A percentile compares a stretch with the other conserved stretches of the same genome.
Conservation (phyloP, 148 eudicot genomes). For the Vaccinium vitisidaea region DNA sequence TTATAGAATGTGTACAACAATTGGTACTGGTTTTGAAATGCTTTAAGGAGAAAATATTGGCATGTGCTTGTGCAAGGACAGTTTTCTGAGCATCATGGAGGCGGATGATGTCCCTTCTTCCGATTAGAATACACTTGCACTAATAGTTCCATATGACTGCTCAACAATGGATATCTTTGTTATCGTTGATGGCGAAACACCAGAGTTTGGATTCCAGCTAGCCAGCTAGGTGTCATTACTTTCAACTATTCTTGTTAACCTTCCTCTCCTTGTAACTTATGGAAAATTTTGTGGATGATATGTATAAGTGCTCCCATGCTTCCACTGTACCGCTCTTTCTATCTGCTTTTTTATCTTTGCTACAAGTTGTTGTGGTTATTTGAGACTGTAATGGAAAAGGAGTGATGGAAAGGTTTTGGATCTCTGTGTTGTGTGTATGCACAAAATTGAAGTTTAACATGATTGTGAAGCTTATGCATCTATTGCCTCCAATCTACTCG, state of each 20-base stretch:
- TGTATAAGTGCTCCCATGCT: too few species aligned
- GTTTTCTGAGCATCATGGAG: neutral
- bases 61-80: neutral
- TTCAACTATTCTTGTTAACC: neutral
- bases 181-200: neutral
- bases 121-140: neutral
- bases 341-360: neutral
- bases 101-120: neutral
- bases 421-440: neutral
- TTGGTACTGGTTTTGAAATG: neutral
- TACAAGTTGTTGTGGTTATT: neutral
- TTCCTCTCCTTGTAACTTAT: too few species aligned
- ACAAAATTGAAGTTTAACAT: neutral
- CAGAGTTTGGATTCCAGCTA: neutral
- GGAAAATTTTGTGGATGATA: too few species aligned
- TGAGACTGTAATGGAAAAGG: neutral
- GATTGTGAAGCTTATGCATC: neutral
- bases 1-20: neutral
- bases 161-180: neutral
- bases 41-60: neutral
- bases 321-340: neutral
- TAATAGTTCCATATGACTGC: neutral
- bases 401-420: neutral
- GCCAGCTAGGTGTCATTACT: neutral
- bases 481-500: neutral